These are phyloP conservation scores for Aspergillus candidus DNA, from an alignment of 2,329 filamentous ascomycete species.

Conservation along the genomic window DNA sequence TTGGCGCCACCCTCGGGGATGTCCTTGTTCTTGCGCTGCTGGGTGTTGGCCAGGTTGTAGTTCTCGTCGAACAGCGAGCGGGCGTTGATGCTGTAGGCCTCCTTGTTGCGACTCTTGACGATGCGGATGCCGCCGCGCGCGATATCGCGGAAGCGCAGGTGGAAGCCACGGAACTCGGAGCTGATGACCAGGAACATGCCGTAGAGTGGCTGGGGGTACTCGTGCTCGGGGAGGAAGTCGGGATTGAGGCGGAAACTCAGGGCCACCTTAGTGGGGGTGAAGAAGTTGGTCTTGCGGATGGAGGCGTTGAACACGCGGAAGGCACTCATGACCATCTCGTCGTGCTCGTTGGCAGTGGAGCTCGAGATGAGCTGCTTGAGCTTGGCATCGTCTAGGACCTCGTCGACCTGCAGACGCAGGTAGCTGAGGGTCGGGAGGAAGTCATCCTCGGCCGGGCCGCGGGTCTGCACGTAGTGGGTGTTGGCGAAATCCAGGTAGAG, in stretches of 20 bases:
- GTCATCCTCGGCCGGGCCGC: conserved; percentile 56
- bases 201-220: conserved; percentile 89
- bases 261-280: conserved; percentile 96
- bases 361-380: conserved; percentile 72
- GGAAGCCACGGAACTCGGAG: conserved; percentile 94
- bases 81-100: conserved; percentile 93
- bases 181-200: conserved; percentile 99
- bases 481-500: conserved; percentile 89
- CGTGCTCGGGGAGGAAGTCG: conserved; percentile 76
- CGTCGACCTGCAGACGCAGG: conserved; percentile 59
- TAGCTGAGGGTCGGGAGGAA: conserved; percentile 66
- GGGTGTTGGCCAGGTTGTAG: conserved; percentile 95
- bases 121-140: conserved; percentile 96
- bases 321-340: conserved; percentile 95
- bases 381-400: conserved; percentile 68
- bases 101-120: conserved; percentile 93
- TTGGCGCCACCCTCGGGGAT: conserved; percentile 98
- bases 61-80: conserved; percentile 97
- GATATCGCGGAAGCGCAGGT: conserved; percentile 95
- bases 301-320: conserved; percentile 94
- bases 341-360: conserved; percentile 85
- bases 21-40: conserved; percentile 99
- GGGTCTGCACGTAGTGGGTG: conserved; percentile 68
- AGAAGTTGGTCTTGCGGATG: conserved; percentile 94
- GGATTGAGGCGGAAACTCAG: conserved; percentile 86